Evolutionary conservation across 2,329 filamentous ascomycete species (phyloP), one percentile per base, ranked within the genome.

Genomic region (Colletotrichum trifolii): DNA sequence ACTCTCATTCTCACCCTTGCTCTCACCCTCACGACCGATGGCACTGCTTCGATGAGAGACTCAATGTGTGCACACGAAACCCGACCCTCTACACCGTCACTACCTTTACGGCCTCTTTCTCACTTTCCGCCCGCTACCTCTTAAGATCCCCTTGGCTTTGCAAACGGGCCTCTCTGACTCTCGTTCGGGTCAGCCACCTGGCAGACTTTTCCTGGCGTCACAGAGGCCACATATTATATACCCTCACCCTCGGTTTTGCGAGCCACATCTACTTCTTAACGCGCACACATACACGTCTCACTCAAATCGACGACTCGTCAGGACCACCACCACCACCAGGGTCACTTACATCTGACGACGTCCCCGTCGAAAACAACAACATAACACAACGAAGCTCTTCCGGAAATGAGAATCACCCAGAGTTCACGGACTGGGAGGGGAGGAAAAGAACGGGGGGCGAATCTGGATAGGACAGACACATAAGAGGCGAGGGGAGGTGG

Each of bases 351-450:
- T 34, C 39, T 35, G 25, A 25, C 25, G 25, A 25, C 25, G 25
- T 25, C 34, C 33, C 11, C 33, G 10, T 36, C 49, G 60, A 47
- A 13, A 5, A 25, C 25, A 25, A 25, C 25, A 25, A 15, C 3
- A 49, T 25, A 12, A 12, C 39, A 59, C 25, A 40, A 46, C 50
- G 45, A 47, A 42, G 42, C 50, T 48, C 46, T 48, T 57, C 45
- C 43, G 36, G 25, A 38, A 47, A 47, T 47, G 35, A 56, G 45
- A 49, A 9, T 25, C 35, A 40, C 17, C 15, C 17, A 38, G 50
- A 57, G 54, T 57, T 57, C 45, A 57, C 42, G 15, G 54, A 45
- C 40, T 48, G 54, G 54, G 45, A 48, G 13, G 45, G 54, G 36
- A 40, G 39, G 4, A 13, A 36, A 34, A 25, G 60, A 36, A 25